Percentiles rank a stretch among this genome's conserved stretches.
Evolutionary conservation across 108 stramenopile species (phyloP).

Genomic region (Nitzschia sp.): DNA sequence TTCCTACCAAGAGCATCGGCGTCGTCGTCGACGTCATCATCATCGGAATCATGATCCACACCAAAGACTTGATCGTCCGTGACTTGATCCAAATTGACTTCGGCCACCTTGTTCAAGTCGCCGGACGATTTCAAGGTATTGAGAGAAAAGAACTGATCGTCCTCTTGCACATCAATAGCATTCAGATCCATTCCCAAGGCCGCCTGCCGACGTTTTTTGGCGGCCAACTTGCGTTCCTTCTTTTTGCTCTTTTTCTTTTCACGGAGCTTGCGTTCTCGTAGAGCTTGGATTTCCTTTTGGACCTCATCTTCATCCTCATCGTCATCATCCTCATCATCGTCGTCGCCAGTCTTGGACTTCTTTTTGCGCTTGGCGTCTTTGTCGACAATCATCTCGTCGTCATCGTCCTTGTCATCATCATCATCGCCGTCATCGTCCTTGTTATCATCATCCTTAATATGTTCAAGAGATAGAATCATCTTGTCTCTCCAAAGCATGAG

Average conservation of each 20-base stretch:
- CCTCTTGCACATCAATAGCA: constrained; percentile 85
- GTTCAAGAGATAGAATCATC: constrained; percentile 33
- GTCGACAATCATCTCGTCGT: constrained; percentile 37
- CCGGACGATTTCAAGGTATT: constrained; percentile 63
- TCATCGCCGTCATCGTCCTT: constrained; percentile 42
- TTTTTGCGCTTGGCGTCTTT: constrained; percentile 42
- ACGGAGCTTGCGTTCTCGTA: constrained; percentile 65
- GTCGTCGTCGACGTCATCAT: constrained; percentile 34
- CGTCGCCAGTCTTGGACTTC: constrained; percentile 46
- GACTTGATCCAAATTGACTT: constrained; percentile 79
- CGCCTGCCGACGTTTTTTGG: constrained; percentile 82
- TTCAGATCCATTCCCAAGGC: constrained; percentile 89
- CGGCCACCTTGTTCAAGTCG: constrained; percentile 68
- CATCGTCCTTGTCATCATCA: constrained; percentile 58
- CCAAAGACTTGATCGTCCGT: constrained; percentile 72
- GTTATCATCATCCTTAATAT: constrained; percentile 47
- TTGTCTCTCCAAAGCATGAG: constrained; percentile 93
- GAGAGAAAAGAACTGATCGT: constrained; percentile 83
- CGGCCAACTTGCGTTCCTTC: constrained; percentile 82
- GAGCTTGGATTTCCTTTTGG: constrained; percentile 71
- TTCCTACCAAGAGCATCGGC: too few relatives aligned
- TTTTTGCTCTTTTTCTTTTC: constrained; percentile 87
- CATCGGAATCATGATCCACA: constrained; percentile 45
- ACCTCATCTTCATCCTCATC: constrained; percentile 85
- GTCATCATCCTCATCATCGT: constrained; percentile 55